These are phyloP conservation scores for Shiraia sp. DNA, from an alignment of 2,329 filamentous ascomycete genomes.

Conservation along the genomic window DNA sequence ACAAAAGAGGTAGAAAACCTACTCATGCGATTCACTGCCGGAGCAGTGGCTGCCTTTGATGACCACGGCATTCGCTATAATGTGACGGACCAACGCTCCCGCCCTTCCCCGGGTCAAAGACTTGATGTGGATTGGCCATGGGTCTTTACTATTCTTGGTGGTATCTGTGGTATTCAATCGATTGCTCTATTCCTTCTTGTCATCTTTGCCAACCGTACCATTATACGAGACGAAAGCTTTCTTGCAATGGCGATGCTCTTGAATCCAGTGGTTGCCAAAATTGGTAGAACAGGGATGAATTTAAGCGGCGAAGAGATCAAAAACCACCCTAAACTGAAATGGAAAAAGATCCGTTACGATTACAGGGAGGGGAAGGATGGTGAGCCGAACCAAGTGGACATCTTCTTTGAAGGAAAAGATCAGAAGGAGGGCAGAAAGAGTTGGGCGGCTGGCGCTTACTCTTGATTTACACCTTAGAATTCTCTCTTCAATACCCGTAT, in stretches of 20 bases:
- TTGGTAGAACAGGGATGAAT: slow-evolving; percentile 28
- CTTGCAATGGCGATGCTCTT: slow-evolving; percentile 39
- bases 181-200: slow-evolving; percentile 23
- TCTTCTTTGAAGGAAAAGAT: slow-evolving; percentile 32
- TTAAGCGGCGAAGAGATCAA: slow-evolving; percentile 38
- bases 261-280: slow-evolving; percentile 28
- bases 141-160: slow-evolving; percentile 21
- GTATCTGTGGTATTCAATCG: slow-evolving; percentile 33
- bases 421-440: slow-evolving; percentile 25
- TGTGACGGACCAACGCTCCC: slow-evolving; percentile 9
- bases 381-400: slow-evolving; percentile 32
- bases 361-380: slow-evolving; percentile 30
- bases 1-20: slow-evolving; percentile 22
- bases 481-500: too few species aligned
- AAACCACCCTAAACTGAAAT: slow-evolving; percentile 22
- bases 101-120: slow-evolving; percentile 27
- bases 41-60: slow-evolving; percentile 38
- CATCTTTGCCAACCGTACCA: slow-evolving; percentile 30
- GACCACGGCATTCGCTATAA: slow-evolving; percentile 36
- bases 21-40: slow-evolving; percentile 33
- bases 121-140: slow-evolving; percentile 37
- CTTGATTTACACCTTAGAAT: slow-evolving; percentile 1
- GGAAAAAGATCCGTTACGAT: slow-evolving; percentile 36
- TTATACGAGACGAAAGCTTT: slow-evolving; percentile 38
- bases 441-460: slow-evolving; percentile 33